phyloP scores from a whole-genome alignment of 306 rosid species.

The Casuarina cunninghamiana region DNA sequence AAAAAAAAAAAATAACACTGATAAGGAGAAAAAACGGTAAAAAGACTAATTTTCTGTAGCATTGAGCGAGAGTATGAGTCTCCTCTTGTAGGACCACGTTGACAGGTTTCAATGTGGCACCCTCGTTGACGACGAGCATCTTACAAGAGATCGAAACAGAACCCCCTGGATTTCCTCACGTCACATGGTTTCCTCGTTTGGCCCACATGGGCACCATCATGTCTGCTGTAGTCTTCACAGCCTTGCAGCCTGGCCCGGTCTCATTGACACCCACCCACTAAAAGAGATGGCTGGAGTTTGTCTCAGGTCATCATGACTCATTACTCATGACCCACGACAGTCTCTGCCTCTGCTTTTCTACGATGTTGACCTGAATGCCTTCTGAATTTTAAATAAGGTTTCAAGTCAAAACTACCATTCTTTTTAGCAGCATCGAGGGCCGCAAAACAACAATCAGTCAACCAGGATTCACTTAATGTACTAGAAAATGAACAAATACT shows the following conservation, averaged over 20 bases:
- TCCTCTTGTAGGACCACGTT: too few relatives aligned
- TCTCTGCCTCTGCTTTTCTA: neutral
- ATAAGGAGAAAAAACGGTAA: too few relatives aligned
- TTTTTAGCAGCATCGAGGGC: slow-evolving; percentile 4
- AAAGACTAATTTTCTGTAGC: too few relatives aligned
- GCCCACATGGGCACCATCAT: slow-evolving; percentile 9
- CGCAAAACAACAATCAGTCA: slow-evolving; percentile 5
- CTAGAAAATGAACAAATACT: neutral
- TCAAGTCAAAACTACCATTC: slow-evolving; percentile 21
- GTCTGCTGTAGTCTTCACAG: neutral
- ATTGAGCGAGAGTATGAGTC: too few relatives aligned
- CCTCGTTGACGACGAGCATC: too few relatives aligned
- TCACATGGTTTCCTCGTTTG: neutral
- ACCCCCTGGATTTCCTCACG: neutral
- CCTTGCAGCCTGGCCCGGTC: neutral
- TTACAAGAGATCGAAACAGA: too few relatives aligned
- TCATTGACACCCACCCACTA: too few relatives aligned
- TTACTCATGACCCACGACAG: too few relatives aligned
- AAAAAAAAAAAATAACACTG: too few relatives aligned
- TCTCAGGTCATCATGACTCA: neutral
- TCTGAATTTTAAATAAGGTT: neutral
- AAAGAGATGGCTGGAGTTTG: neutral
- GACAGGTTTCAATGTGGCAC: too few relatives aligned
- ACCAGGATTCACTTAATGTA: neutral
- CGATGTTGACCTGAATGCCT: neutral